Percentiles rank a stretch among this genome's conserved stretches.
Evolutionary conservation across 2,329 filamentous ascomycete genomes (phyloP).

Genomic region (Bipolaris zeicola): DNA sequence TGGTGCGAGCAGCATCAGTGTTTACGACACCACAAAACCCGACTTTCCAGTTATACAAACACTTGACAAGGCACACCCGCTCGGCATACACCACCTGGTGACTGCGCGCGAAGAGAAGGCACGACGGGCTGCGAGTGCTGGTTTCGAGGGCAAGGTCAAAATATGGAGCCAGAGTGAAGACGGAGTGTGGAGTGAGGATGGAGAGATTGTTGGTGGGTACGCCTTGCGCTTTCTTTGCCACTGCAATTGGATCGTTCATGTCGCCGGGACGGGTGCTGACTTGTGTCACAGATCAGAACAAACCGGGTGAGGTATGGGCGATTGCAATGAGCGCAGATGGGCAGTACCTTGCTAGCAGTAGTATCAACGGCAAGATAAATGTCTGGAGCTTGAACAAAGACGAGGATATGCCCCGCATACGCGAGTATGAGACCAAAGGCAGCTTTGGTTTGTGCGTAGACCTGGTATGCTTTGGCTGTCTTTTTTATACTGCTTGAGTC

Average conservation of each 20-base stretch:
- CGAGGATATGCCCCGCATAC: slow-evolving; percentile 66
- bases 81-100: slow-evolving; percentile 89
- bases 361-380: slow-evolving; percentile 84
- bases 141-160: slow-evolving; percentile 87
- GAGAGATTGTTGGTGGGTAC: slow-evolving; percentile 52
- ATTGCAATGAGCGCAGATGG: slow-evolving; percentile 84
- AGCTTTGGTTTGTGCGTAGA: slow-evolving; percentile 91
- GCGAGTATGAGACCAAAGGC: slow-evolving; percentile 88
- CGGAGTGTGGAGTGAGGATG: slow-evolving; percentile 60
- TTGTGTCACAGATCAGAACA: slow-evolving; percentile 54
- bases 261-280: slow-evolving; percentile 11
- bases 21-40: slow-evolving; percentile 74
- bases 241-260: background rate
- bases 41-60: slow-evolving; percentile 80
- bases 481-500: background rate
- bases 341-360: slow-evolving; percentile 82
- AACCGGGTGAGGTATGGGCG: slow-evolving; percentile 81
- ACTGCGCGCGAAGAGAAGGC: slow-evolving; percentile 68
- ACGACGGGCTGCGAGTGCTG: slow-evolving; percentile 74
- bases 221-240: slow-evolving; percentile 26
- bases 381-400: slow-evolving; percentile 73
- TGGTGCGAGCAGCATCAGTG: slow-evolving; percentile 70
- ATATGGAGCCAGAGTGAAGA: slow-evolving; percentile 70
- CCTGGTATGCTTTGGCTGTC: slow-evolving; percentile 56
- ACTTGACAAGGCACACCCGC: slow-evolving; percentile 77